Evolutionary conservation across 192 early-diverging fungal genomes (phyloP).

Genomic region (Chytriomyces sp.): DNA sequence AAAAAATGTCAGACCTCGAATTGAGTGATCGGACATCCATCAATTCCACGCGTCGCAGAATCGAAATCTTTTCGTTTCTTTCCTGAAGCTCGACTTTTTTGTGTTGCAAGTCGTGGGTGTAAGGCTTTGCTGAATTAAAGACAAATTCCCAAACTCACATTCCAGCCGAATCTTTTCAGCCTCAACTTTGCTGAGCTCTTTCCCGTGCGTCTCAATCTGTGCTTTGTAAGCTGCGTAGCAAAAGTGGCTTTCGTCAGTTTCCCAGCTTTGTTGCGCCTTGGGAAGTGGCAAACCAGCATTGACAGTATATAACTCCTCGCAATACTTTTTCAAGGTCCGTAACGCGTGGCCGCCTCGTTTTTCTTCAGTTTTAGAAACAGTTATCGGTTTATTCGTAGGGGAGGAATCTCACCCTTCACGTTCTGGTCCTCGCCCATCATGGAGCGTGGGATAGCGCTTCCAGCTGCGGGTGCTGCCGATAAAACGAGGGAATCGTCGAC

Average conservation of each 20-base stretch:
- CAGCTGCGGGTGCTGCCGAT: constrained; percentile 9
- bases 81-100: constrained; percentile 44
- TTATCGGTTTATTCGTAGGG: not conserved
- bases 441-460: not conserved
- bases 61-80: constrained; percentile 53
- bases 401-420: constrained; percentile 23
- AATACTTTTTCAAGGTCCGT: constrained; percentile 54
- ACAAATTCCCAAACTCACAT: constrained; percentile 36
- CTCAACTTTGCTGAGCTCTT: constrained; percentile 20
- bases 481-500: constrained; percentile 9
- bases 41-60: constrained; percentile 36
- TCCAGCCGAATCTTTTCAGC: constrained; percentile 32
- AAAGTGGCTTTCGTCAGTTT: not conserved
- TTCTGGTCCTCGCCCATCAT: constrained; percentile 32
- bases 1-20: constrained; percentile 35
- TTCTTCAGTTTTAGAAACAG: constrained; percentile 2
- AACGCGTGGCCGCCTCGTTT: constrained; percentile 53
- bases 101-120: too few species aligned
- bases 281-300: constrained; percentile 35
- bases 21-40: constrained; percentile 25
- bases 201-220: constrained; percentile 29
- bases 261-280: not conserved
- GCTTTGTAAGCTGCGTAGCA: constrained; percentile 37
- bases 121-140: not conserved
- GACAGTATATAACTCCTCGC: constrained; percentile 46